Base-by-base conservation (phyloP, 495 filamentous ascomycete genomes). In the Trypethelium eluteriae region DNA sequence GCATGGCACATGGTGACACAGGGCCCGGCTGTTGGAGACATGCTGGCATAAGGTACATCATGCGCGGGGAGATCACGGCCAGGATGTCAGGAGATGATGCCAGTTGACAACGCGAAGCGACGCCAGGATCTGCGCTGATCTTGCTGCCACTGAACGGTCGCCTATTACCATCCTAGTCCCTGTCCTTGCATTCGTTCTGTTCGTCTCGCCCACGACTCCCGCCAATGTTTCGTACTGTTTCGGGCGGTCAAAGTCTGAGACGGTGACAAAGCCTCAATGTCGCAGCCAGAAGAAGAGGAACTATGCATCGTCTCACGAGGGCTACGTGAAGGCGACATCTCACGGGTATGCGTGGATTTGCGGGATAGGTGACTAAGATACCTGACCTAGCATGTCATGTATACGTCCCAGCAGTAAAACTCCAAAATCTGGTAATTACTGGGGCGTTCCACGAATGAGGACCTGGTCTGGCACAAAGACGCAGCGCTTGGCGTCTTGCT, bases 91-190 rank as follows among this genome's bases (percentile, higher is more conserved):
- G 11, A n/a, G 53, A 34, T 59, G 18, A 34, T 53, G 18, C 3
- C 32, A 5, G 5, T 18, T 5, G 10, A 5, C 25, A 18, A 18
- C 25, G 25, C 49, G 49, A 53, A 53, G 16, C 32, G 53, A 59
- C 5, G 36, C 53, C 7, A 59, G 53, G 53, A 59, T 59, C 53
- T 3, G 18, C 18, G 53, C 53, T 18, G 53, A 59, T 59, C 53
- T 59, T 59, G 53, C 53, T 59, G 53, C 53, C 3, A 36, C 53
- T 36, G 53, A 59, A 59, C 53, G 53, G 53, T 59, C 53, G 53
- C 11, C 53, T 59, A 59, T 59, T 59, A 14, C 32, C 5, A 7
- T 32, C 53, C 53, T 36, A 5, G 18, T 59, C 53, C 53, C 36
- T 3, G 53, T 59, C 32, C 53, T 59, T 3, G 53, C 53, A 6